Percentiles rank a stretch among this genome's conserved stretches.
phyloP scores from a whole-genome alignment of 805 yeast genomes.

The Suhomyces pyralidae region DNA sequence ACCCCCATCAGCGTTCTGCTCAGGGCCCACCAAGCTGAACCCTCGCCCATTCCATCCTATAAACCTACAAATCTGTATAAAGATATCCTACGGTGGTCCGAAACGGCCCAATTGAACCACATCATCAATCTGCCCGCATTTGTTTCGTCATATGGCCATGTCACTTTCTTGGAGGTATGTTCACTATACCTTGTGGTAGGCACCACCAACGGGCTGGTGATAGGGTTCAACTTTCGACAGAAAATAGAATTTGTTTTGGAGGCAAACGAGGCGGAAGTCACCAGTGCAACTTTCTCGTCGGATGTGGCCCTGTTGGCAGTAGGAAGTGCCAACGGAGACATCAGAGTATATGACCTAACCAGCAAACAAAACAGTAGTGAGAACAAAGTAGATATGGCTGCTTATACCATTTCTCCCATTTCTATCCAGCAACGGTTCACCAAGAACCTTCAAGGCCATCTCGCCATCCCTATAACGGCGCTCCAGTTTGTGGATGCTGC shows the following conservation, averaged over 20 bases:
- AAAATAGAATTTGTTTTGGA: slow-evolving; percentile 45
- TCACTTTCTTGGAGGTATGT: slow-evolving; percentile 22
- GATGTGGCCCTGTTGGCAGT: slow-evolving; percentile 71
- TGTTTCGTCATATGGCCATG: slow-evolving; percentile 20
- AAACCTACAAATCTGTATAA: not conserved
- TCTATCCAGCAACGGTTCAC: slow-evolving; percentile 22
- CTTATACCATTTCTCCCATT: slow-evolving; percentile 21
- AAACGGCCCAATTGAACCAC: slow-evolving; percentile 17
- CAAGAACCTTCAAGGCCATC: slow-evolving; percentile 28
- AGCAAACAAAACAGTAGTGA: not conserved
- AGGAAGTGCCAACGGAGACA: slow-evolving; percentile 63
- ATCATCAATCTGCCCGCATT: slow-evolving; percentile 23
- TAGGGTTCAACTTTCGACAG: slow-evolving; percentile 71
- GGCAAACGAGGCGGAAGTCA: slow-evolving; percentile 42
- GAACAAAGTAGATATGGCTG: no score
- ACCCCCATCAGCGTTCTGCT: slow-evolving; percentile 25
- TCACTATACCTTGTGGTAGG: slow-evolving; percentile 56
- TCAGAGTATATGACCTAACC: slow-evolving; percentile 60
- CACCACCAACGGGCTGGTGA: slow-evolving; percentile 61
- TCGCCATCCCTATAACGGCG: slow-evolving; percentile 20
- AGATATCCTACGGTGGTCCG: slow-evolving; percentile 24
- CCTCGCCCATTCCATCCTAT: not conserved
- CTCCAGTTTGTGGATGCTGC: slow-evolving; percentile 28
- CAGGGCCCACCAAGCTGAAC: slow-evolving; percentile 8
- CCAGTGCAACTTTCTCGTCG: slow-evolving; percentile 55